Conservation (phyloP, 768 basidiomycete species). For the Lactarius hatsudake region DNA sequence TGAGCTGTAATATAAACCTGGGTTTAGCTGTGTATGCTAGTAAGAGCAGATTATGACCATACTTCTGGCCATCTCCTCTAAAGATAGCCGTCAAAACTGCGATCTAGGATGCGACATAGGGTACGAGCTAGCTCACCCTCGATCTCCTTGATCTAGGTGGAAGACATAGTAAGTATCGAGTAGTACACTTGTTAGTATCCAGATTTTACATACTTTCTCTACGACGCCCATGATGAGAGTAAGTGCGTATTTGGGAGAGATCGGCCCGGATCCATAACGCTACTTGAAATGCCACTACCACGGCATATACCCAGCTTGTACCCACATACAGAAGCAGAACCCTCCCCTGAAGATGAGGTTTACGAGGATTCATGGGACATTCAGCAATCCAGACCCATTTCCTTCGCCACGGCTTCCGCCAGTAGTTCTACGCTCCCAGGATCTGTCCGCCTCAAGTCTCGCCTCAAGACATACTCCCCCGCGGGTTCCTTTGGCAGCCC, state of each 20-base stretch:
- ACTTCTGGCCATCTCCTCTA: constrained; percentile 99
- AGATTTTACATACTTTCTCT: constrained; percentile 65
- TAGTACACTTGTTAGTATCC: background rate
- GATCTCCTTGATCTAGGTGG: constrained; percentile 83
- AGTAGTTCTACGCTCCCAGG: constrained; percentile 23
- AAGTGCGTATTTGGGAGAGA: background rate
- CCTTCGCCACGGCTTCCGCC: constrained; percentile 28
- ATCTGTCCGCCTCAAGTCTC: constrained; percentile 29
- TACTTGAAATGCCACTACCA: constrained; percentile 35
- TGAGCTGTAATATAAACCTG: constrained; percentile 53
- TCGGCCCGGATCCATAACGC: constrained; percentile 22
- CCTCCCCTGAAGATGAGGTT: constrained; percentile 49
- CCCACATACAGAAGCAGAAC: constrained; percentile 57
- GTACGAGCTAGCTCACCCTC: constrained; percentile 61
- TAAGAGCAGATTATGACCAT: constrained; percentile 33
- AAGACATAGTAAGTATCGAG: background rate
- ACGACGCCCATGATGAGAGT: constrained; percentile 77
- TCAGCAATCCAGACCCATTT: constrained; percentile 28
- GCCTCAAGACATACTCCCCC: constrained; percentile 26
- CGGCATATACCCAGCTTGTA: constrained; percentile 69
- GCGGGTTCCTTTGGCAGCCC: constrained; percentile 32
- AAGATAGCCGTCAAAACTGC: background rate
- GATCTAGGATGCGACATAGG: background rate
- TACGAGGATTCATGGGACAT: constrained; percentile 47
- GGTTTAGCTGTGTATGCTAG: constrained; percentile 7